These are phyloP conservation scores for Neurospora sp. DNA, from an alignment of 2,329 filamentous ascomycete genomes.

Conservation along the genomic window DNA sequence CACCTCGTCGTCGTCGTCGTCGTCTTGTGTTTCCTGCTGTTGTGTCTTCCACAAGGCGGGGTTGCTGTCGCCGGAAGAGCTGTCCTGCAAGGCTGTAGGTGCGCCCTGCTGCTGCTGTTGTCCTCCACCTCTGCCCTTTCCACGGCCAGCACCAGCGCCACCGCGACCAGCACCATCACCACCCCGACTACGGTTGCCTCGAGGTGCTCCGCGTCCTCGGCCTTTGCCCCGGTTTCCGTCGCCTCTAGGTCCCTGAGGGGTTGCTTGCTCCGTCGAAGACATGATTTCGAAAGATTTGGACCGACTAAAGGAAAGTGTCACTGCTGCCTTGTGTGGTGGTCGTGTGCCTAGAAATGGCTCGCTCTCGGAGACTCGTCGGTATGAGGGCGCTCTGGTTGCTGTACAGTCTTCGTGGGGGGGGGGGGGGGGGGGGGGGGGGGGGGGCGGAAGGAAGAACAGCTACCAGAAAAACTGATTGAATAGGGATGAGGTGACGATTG, in stretches of 20 bases:
- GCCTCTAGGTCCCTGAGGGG: slow-evolving; percentile 15
- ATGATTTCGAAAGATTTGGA: slow-evolving; percentile 1
- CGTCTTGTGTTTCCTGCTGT: slow-evolving; percentile 5
- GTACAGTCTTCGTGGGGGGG: neutral
- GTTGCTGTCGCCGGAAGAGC: neutral
- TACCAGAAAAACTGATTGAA: neutral
- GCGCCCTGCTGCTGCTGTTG: slow-evolving; percentile 6
- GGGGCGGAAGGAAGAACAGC: neutral
- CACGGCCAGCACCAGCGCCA: slow-evolving; percentile 10
- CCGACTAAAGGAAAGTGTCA: neutral
- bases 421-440: no score
- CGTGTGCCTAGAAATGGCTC: neutral
- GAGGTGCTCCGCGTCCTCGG: slow-evolving; percentile 28
- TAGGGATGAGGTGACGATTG: neutral
- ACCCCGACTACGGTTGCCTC: slow-evolving; percentile 23
- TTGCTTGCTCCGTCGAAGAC: slow-evolving; percentile 12
- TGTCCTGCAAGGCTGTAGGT: neutral
- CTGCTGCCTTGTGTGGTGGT: neutral
- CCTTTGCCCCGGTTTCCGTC: slow-evolving; percentile 34
- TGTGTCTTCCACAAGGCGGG: neutral
- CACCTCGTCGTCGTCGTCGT: slow-evolving; percentile 59
- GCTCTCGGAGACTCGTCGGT: neutral
- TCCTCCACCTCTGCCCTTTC: slow-evolving; percentile 10
- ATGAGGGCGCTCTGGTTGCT: neutral
- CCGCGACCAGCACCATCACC: slow-evolving; percentile 13